phyloP scores from a whole-genome alignment of 2,329 filamentous ascomycete genomes.

The Cercospora zeina region DNA sequence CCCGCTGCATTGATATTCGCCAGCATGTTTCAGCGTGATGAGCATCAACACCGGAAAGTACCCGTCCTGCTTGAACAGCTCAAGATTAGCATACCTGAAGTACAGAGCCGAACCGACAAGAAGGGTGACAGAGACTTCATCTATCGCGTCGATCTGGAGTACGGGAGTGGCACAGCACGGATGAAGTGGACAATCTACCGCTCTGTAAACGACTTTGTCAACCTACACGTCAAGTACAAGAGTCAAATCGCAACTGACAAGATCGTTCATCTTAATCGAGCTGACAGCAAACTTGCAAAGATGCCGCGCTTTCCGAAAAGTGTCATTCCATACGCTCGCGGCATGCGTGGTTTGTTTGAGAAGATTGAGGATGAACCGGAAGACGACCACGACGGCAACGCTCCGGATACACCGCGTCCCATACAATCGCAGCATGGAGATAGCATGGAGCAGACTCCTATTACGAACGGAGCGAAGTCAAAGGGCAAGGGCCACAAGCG shows the following conservation, averaged over 20 bases:
- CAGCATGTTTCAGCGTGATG: conserved; percentile 96
- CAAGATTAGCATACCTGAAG: conserved; percentile 83
- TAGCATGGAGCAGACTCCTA: conserved; percentile 9
- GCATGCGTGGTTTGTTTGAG: conserved; percentile 57
- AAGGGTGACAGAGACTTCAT: conserved; percentile 70
- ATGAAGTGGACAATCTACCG: conserved; percentile 96
- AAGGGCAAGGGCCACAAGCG: conserved; percentile 45
- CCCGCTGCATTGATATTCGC: conserved; percentile 92
- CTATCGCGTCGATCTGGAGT: conserved; percentile 91
- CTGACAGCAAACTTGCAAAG: conserved; percentile 67
- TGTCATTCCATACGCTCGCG: conserved; percentile 85
- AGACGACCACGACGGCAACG: conserved; percentile 47
- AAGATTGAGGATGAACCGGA: conserved; percentile 77
- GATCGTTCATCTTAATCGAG: conserved; percentile 68
- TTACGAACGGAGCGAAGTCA: conserved; percentile 40
- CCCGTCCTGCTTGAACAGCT: conserved; percentile 93
- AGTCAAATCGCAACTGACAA: conserved; percentile 80
- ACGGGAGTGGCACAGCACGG: conserved; percentile 88
- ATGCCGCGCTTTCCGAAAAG: conserved; percentile 88
- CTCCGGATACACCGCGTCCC: conserved; percentile 50
- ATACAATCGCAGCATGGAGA: conserved; percentile 28
- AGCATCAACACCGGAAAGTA: conserved; percentile 91
- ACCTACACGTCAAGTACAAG: conserved; percentile 92
- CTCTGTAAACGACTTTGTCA: conserved; percentile 84
- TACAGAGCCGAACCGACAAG: conserved; percentile 64